Conservation (phyloP, 2,329 filamentous ascomycete species). For the Fusarium papillatum region DNA sequence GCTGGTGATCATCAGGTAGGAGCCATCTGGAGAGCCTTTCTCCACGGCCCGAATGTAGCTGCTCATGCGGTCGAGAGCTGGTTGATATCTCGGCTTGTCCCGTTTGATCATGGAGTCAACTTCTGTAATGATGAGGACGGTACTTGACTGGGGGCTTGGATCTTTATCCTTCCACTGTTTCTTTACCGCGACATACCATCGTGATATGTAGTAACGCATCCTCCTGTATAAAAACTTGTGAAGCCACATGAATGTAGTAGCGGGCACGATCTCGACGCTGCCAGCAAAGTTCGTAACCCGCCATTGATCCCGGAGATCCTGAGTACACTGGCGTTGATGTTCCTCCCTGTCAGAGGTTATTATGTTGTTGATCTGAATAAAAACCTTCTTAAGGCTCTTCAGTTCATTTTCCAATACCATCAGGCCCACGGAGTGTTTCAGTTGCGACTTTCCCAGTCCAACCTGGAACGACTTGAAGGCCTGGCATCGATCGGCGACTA, state of each 20-base stretch:
- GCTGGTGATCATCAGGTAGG: not conserved
- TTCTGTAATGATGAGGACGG: not conserved
- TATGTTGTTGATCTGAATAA: not conserved
- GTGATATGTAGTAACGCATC: not conserved
- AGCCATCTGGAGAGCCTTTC: no score
- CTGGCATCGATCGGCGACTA: not conserved
- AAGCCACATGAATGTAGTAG: not conserved
- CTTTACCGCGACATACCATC: not conserved
- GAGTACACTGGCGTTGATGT: not conserved
- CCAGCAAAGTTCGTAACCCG: slow-evolving; percentile 5
- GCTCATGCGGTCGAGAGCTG: not conserved
- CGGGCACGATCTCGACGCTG: not conserved
- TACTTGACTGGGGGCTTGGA: not conserved
- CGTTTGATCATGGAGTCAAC: not conserved
- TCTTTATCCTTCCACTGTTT: not conserved
- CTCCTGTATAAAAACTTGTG: not conserved
- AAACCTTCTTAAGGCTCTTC: not conserved
- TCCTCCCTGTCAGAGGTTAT: not conserved
- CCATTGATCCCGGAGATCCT: not conserved
- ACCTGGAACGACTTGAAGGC: not conserved
- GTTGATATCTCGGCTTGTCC: not conserved
- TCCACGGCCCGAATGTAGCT: not conserved
- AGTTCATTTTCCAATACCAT: not conserved
- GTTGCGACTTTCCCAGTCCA: not conserved
- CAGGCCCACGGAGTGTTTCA: not conserved